Evolutionary conservation across 257 asterid genomes (phyloP).

Genomic region (Fraxinus anomala): DNA sequence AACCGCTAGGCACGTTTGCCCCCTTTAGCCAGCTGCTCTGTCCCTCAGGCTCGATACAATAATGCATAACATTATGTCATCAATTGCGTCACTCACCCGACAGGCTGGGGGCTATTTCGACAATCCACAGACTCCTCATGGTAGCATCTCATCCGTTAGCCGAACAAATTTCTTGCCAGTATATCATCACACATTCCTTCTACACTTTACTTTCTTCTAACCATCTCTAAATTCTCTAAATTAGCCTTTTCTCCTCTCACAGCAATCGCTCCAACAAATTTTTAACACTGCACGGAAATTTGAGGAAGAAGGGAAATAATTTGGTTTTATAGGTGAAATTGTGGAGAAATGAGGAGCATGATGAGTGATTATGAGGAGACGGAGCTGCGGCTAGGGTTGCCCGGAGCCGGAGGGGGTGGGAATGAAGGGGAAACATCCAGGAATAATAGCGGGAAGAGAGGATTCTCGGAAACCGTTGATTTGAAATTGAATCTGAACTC

Average conservation of each 20-base stretch:
- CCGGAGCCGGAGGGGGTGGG: slow-evolving; percentile 41
- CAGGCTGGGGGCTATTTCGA: slow-evolving; percentile 20
- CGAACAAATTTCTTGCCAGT: slow-evolving; percentile 6
- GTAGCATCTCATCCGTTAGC: slow-evolving; percentile 27
- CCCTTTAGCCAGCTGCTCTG: slow-evolving; percentile 17
- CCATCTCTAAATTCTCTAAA: background rate
- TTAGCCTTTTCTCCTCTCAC: background rate
- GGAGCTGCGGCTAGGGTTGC: slow-evolving; percentile 54
- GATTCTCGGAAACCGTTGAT: slow-evolving; percentile 46
- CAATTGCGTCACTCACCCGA: slow-evolving; percentile 38
- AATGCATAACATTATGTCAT: slow-evolving; percentile 29
- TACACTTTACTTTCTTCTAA: background rate
- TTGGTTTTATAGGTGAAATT: background rate
- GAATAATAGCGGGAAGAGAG: slow-evolving; percentile 40
- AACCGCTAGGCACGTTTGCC: no score
- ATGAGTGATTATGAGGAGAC: slow-evolving; percentile 44
- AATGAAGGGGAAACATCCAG: slow-evolving; percentile 6
- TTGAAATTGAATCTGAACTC: slow-evolving; percentile 47
- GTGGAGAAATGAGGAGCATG: slow-evolving; percentile 23
- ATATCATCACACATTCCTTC: slow-evolving; percentile 3
- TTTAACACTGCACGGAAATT: background rate
- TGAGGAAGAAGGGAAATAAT: background rate
- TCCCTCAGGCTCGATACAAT: slow-evolving; percentile 21
- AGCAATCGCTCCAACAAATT: background rate
- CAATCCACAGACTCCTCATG: slow-evolving; percentile 32